phyloP scores from a whole-genome alignment of 257 asterid species.

The Cinchona pubescens region DNA sequence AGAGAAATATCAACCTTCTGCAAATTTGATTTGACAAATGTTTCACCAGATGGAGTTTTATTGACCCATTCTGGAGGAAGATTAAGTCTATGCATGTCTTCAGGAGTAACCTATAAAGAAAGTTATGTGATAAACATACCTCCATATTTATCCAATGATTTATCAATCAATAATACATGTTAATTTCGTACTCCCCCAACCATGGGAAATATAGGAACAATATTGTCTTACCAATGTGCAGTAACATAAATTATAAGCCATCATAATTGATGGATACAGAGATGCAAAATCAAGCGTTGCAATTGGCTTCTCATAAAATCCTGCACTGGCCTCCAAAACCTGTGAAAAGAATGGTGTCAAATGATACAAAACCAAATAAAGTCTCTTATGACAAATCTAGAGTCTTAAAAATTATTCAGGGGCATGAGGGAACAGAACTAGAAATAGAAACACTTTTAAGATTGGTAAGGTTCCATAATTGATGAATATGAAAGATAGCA shows the following conservation, averaged over 20 bases:
- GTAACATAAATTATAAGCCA: constrained; percentile 97
- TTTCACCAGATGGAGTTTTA: constrained; percentile 98
- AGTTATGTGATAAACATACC: constrained; percentile 12
- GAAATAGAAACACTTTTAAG: background rate
- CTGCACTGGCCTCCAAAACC: constrained; percentile 96
- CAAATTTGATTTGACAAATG: constrained; percentile 72
- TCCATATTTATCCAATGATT: background rate
- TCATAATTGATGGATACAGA: constrained; percentile 95
- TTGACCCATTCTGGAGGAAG: constrained; percentile 77
- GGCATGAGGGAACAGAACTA: background rate
- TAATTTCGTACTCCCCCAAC: background rate
- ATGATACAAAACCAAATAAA: constrained; percentile 4
- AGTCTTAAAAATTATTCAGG: background rate
- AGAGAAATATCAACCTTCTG: constrained; percentile 60
- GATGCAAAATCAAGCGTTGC: constrained; percentile 99
- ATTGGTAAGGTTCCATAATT: background rate
- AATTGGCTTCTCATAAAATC: constrained; percentile 93
- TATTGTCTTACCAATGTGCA: constrained; percentile 73
- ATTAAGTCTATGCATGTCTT: constrained; percentile 76
- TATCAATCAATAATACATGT: background rate
- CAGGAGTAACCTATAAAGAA: constrained; percentile 66
- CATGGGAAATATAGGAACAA: background rate
- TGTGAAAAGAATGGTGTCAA: constrained; percentile 29
- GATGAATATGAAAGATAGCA: background rate
- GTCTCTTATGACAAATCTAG: background rate